These are phyloP conservation scores for Cyclanthera cordifolia DNA, from an alignment of 306 rosid species.

Conservation along the genomic window DNA sequence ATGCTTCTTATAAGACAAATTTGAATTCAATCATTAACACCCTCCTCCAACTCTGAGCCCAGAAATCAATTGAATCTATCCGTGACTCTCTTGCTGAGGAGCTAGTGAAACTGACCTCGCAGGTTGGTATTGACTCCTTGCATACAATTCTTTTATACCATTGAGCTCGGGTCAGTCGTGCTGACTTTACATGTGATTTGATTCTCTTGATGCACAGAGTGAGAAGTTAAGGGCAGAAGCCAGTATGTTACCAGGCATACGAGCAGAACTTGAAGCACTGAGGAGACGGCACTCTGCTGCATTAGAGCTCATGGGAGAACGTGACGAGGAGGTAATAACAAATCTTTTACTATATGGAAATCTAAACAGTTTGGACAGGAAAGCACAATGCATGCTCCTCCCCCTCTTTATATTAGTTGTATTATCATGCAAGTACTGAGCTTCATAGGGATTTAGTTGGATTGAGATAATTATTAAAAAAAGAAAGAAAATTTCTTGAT, in stretches of 20 bases:
- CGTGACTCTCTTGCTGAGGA: slow-evolving; percentile 98
- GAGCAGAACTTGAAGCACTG: slow-evolving; percentile 83
- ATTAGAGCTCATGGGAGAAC: slow-evolving; percentile 98
- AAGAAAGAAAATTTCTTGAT: not conserved
- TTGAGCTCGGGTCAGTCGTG: not conserved
- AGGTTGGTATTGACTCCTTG: slow-evolving; percentile 30
- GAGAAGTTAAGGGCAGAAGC: slow-evolving; percentile 87
- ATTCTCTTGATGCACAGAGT: slow-evolving; percentile 45
- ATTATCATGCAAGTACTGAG: not conserved
- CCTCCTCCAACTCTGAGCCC: slow-evolving; percentile 5
- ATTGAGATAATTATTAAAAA: not conserved
- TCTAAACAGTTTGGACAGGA: not conserved
- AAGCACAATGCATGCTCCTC: not conserved
- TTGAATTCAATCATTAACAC: too few relatives aligned
- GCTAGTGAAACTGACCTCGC: slow-evolving; percentile 87
- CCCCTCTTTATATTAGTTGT: not conserved
- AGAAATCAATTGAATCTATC: slow-evolving; percentile 90
- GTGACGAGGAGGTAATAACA: slow-evolving; percentile 19
- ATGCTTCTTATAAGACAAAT: not conserved
- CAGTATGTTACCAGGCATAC: slow-evolving; percentile 61
- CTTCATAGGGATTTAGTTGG: not conserved
- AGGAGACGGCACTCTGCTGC: slow-evolving; percentile 98
- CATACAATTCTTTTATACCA: slow-evolving; percentile 1
- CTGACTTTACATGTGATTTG: not conserved
- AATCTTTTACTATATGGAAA: not conserved